Evolutionary conservation across 108 stramenopile species (phyloP), one percentile per base, ranked within the genome.

Genomic region (Cyclotella distinguenda): DNA sequence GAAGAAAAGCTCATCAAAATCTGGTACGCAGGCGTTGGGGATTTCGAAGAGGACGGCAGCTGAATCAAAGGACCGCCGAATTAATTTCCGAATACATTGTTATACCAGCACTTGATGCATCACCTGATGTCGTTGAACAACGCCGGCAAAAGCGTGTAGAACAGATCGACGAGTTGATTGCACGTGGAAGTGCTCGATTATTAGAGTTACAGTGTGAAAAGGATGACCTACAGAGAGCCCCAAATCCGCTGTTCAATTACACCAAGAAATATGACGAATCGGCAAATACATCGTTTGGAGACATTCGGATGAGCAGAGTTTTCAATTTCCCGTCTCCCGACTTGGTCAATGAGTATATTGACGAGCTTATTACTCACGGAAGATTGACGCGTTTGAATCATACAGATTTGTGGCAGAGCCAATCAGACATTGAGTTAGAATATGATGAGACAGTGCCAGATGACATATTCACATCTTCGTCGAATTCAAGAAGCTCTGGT

Each of bases 221-320:
- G 51, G 94, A 95, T 79, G 80, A 84, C 31, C 53, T 95, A 43
- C 84, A 89, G 63, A 60, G 74, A 34, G 65, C 85, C n/a, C 90
- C 86, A 28, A 91, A 95, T 70, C 94, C 94, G 26, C 64, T 95
- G 30, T 92, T 80, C 58, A 89, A 95, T 62, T 91, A 91, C 74
- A 89, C 84, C 8, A 82, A 78, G 48, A 45, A 72, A 49, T 64
- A 77, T 28, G 61, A 80, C 46, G 59, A 57, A 11, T 62, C 70
- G 18, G 40, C 75, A 7, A 72, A 82, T 43, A 60, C 76, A 32
- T 66, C 77, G 5, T 56, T 52, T 33, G 68, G 71, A 30, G 55
- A 79, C 25, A 64, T 77, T 21, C 46, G 66, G 46, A 66, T 73
- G n/a, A 54, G 72, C 13, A 70, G 89, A 33, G 58, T 78, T 35